Percentiles rank a stretch among this genome's conserved stretches.
Evolutionary conservation across 495 filamentous ascomycete species (phyloP).

Genomic region (Aspergillus affinis): DNA sequence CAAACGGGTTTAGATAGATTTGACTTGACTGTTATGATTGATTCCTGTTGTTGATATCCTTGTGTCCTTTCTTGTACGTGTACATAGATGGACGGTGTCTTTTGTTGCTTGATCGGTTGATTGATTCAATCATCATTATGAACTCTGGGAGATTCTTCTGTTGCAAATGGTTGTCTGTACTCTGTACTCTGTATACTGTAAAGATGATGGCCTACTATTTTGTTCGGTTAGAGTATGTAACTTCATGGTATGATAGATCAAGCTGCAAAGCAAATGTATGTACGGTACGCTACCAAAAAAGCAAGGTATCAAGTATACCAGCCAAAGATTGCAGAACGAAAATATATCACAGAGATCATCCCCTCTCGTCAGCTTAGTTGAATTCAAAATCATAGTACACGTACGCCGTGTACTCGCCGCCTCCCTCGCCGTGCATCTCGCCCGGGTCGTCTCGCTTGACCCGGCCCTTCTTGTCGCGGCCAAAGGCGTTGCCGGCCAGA

Average conservation of each 20-base stretch:
- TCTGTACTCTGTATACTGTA: too few species aligned
- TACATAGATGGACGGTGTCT: neutral
- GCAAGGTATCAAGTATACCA: neutral
- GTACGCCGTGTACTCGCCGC: constrained; percentile 88
- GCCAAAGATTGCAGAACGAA: neutral
- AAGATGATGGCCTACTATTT: neutral
- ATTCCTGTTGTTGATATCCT: neutral
- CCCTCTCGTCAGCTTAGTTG: constrained; percentile 29
- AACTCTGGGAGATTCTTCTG: too few species aligned
- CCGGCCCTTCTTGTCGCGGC: constrained; percentile 88
- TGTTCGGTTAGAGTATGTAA: neutral
- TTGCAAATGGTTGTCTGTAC: too few species aligned
- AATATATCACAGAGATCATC: constrained; percentile 17
- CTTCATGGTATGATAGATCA: neutral
- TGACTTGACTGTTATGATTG: neutral
- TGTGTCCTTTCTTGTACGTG: neutral
- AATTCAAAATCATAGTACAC: constrained; percentile 97
- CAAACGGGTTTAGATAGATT: neutral
- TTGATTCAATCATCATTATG: too few species aligned
- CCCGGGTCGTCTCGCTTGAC: constrained; percentile 85
- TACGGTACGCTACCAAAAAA: neutral
- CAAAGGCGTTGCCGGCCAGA: constrained; percentile 92
- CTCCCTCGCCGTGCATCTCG: constrained; percentile 76
- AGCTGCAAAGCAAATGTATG: neutral
- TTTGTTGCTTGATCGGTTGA: too few species aligned